Evolutionary conservation across 495 filamentous ascomycete species (phyloP), one percentile per base, ranked within the genome.

Genomic region (Penicillium ucsense): DNA sequence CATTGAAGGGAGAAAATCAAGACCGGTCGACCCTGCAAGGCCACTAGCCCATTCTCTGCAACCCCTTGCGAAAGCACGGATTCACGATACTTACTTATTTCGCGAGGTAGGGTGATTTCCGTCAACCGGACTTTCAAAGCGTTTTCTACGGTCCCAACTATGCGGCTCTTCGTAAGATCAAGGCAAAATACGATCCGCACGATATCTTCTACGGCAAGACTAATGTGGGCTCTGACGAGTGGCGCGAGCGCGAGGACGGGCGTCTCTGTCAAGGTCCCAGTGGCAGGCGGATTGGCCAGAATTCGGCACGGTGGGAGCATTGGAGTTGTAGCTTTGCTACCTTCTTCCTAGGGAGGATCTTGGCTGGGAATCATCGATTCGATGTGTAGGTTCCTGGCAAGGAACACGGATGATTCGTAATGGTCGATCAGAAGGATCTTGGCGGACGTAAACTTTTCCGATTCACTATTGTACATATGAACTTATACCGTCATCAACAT

Each of bases 401-500:
- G 20, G 20, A 20, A 20, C 20, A 20, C 1, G 20, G 31, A 43
- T 43, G n/a, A 33, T 43, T 41, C 11, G 20, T 20, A 2, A 20
- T 20, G 20, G 20, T 20, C 20, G 20, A 20, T 20, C 20, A 20
- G 20, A 20, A 20, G 20, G 20, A 20, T 20, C 20, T 20, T 20
- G 20, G 20, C 20, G 20, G 20, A 20, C 20, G 20, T 20, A 2
- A 20, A 20, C 20, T 35, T 20, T 47, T 35, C 12, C 40, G 31
- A 38, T 9, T 34, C 9, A 36, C 29, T 45, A 36, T 33, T 11
- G 20, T 41, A 36, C n/a, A 29, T 50, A 53, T 53, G 20, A 20
- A 20, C 20, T 57, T 75, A 88, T 50, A 94, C 80, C 48, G 86
- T 94, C 47, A 82, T 83, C 77, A 96, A 75, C 63, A 95, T 82